Evolutionary conservation across 2,329 filamentous ascomycete species (phyloP), one percentile per base, ranked within the genome.

Genomic region (Aspergillus neoniger): DNA sequence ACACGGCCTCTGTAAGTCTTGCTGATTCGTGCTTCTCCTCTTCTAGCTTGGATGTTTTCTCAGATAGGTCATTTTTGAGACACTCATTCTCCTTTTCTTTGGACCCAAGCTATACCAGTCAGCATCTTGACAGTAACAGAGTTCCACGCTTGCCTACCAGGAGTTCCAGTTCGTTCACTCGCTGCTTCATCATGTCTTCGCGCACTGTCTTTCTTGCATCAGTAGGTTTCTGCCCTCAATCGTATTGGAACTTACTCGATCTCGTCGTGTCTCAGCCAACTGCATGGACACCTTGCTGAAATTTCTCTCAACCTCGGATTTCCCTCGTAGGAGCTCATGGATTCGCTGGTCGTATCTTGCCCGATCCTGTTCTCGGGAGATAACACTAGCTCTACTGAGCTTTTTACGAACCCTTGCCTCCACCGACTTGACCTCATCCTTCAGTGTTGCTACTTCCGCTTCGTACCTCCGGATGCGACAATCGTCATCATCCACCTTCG

Each of bases 361-460:
- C 49, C 60, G 70, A 47, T 65, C 66, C 47, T 72, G 65, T 15
- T 74, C 70, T 44, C 68, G 70, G 6, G 67, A 60, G n/a, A 65
- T 56, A 15, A 67, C 52, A 55, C 70, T 70, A 44, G 74, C 76
- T 64, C 73, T 67, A 19, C 65, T 68, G 58, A 74, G 30, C 60
- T 76, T 72, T 38, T 73, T 68, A 19, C 70, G 68, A 12, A 75
- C 57, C n/a, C 59, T 70, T 15, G 59, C 58, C 48, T 76, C 72
- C 8, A 64, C 63, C 0, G 59, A 39, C 14, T 61, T 54, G 2
- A 67, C 47, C 21, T 71, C 65, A n/a, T 69, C 62, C 32, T 63
- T 59, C 49, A 74, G 50, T 2, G 58, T 56, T 2, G 38, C 32
- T 8, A 65, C 68, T 53, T 77, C 69, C 2, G 41, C 59, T 50